Percentiles rank a stretch among this genome's conserved stretches.
phyloP scores from a whole-genome alignment of 2,329 filamentous ascomycete genomes.

The Microcyclosporella mali region DNA sequence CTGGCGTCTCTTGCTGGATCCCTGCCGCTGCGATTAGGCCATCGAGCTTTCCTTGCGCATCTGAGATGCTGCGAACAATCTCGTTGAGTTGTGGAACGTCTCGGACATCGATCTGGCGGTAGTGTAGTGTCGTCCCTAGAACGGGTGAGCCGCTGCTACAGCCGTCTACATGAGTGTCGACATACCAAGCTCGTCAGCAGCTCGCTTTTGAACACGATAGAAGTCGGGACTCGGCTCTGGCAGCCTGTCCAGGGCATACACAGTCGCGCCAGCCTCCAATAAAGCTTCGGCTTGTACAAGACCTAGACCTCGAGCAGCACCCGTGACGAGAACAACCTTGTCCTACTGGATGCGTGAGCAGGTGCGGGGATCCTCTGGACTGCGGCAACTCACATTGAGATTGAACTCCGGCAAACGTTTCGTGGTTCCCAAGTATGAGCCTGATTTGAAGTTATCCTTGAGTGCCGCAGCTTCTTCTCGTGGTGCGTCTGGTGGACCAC shows the following conservation, averaged over 20 bases:
- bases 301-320: constrained; percentile 66
- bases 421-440: constrained; percentile 32
- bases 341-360: constrained; percentile 28
- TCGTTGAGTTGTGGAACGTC: constrained; percentile 62
- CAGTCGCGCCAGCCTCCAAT: constrained; percentile 67
- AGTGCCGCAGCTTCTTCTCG: constrained; percentile 27
- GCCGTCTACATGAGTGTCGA: not conserved
- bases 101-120: constrained; percentile 74
- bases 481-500: constrained; percentile 27
- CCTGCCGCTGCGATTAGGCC: constrained; percentile 70
- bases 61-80: constrained; percentile 62
- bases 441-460: constrained; percentile 27
- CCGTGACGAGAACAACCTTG: constrained; percentile 63
- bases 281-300: constrained; percentile 67
- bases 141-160: not conserved
- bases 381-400: constrained; percentile 40
- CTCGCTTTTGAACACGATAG: constrained; percentile 56
- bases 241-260: constrained; percentile 62
- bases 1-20: constrained; percentile 76
- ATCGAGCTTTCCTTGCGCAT: constrained; percentile 65
- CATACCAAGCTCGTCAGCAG: constrained; percentile 54
- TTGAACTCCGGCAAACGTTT: constrained; percentile 64
- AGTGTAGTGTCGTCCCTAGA: constrained; percentile 55
- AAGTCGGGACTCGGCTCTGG: constrained; percentile 57
- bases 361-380: no score